A percentile compares a stretch with the other conserved stretches of the same genome.
phyloP scores from a whole-genome alignment of 1,139 yeast species.

The Debaryomycetaceae sp. region DNA sequence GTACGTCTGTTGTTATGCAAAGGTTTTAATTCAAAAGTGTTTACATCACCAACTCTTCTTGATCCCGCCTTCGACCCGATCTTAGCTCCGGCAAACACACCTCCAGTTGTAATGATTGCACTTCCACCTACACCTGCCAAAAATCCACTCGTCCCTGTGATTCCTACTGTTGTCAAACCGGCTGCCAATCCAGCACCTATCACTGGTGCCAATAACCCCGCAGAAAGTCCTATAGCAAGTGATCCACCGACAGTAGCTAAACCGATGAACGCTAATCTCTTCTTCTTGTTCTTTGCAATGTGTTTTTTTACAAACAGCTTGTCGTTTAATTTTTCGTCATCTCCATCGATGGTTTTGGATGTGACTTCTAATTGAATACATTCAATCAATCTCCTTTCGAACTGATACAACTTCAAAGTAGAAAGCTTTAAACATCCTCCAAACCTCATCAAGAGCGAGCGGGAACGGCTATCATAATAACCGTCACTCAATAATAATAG shows the following conservation, averaged over 20 bases:
- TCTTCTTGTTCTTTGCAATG: conserved; percentile 59
- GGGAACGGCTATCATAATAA: conserved; percentile 82
- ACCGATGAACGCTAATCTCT: conserved; percentile 83
- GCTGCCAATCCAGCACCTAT: conserved; percentile 99
- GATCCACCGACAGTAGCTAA: conserved; percentile 98
- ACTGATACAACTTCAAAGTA: conserved; percentile 70
- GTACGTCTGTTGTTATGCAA: conserved; percentile 87
- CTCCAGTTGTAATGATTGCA: conserved; percentile 88
- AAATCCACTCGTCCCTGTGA: conserved; percentile 86
- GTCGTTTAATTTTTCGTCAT: conserved; percentile 75
- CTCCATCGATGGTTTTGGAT: conserved; percentile 45
- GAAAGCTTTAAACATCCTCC: conserved; percentile 59
- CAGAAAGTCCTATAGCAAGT: conserved; percentile 87
- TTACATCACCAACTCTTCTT: conserved; percentile 84
- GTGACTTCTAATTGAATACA: conserved; percentile 83
- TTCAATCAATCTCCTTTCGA: conserved; percentile 87
- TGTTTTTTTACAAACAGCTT: conserved; percentile 65
- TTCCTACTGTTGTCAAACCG: conserved; percentile 91
- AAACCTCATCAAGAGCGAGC: conserved; percentile 67
- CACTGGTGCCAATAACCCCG: conserved; percentile 94
- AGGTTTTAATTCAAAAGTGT: conserved; percentile 91
- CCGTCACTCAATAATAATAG: conserved; percentile 79
- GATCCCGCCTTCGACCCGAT: conserved; percentile 87
- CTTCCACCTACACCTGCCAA: conserved; percentile 98
- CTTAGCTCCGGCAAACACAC: conserved; percentile 85